phyloP scores from a whole-genome alignment of 345 rosid genomes.

The Lepidium africanum region DNA sequence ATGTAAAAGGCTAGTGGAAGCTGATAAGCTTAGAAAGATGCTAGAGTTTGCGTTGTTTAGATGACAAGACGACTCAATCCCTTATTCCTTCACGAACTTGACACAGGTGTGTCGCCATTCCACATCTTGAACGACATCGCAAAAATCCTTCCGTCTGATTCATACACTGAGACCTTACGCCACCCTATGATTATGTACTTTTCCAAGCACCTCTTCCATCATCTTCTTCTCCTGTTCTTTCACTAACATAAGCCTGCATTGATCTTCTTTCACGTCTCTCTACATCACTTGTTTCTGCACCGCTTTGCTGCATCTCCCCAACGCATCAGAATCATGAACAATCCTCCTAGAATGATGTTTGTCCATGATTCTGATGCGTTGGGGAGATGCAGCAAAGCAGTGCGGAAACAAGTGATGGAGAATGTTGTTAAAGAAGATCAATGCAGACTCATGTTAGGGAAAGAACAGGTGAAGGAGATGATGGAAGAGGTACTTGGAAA shows the following conservation, averaged over 20 bases:
- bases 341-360: too few species aligned
- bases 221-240: neutral
- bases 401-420: neutral
- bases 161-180: neutral
- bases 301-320: neutral
- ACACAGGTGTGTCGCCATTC: neutral
- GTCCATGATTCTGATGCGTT: neutral
- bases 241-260: neutral
- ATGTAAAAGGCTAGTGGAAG: neutral
- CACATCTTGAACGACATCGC: slow-evolving; percentile 2
- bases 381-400: neutral
- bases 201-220: neutral
- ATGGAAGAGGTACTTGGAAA: neutral
- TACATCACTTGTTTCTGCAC: neutral
- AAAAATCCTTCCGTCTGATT: neutral
- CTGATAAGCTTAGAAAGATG: neutral
- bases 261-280: neutral
- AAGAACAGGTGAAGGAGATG: neutral
- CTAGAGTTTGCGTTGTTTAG: neutral
- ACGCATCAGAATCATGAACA: neutral
- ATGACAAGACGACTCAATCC: neutral
- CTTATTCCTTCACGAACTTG: neutral
- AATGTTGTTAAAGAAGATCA: neutral
- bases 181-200: neutral
- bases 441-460: neutral